These are phyloP conservation scores for Auricularia auricula-judae DNA, from an alignment of 768 basidiomycete genomes.

Conservation along the genomic window DNA sequence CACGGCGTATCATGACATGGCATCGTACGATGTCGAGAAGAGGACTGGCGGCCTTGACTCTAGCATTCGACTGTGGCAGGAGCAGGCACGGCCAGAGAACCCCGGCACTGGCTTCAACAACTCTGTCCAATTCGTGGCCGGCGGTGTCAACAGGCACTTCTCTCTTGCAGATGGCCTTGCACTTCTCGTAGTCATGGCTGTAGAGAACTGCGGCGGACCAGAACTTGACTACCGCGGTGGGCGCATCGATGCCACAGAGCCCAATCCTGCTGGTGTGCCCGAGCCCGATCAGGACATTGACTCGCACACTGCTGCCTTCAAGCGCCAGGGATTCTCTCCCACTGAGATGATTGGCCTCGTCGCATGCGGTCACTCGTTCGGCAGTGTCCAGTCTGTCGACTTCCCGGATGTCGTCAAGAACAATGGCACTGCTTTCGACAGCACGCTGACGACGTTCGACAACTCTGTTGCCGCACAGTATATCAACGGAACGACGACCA, in stretches of 20 bases:
- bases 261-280: slow-evolving; percentile 32
- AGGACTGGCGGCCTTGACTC: slow-evolving; percentile 41
- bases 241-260: slow-evolving; percentile 28
- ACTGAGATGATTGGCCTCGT: slow-evolving; percentile 40
- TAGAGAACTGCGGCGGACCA: slow-evolving; percentile 36
- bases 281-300: slow-evolving; percentile 29
- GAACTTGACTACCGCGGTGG: slow-evolving; percentile 31
- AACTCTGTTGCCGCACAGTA: slow-evolving; percentile 24
- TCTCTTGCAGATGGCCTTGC: slow-evolving; percentile 36
- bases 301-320: slow-evolving; percentile 29
- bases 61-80: slow-evolving; percentile 31
- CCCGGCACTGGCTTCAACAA: slow-evolving; percentile 12
- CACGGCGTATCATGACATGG: slow-evolving; percentile 37
- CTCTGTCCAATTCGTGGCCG: not conserved
- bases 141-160: not conserved
- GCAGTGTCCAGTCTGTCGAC: slow-evolving; percentile 33
- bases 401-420: slow-evolving; percentile 31
- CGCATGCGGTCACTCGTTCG: slow-evolving; percentile 43
- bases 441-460: slow-evolving; percentile 3
- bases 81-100: slow-evolving; percentile 33
- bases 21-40: slow-evolving; percentile 32
- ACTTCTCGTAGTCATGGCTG: slow-evolving; percentile 26
- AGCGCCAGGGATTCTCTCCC: slow-evolving; percentile 30
- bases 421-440: slow-evolving; percentile 5
- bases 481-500: slow-evolving; percentile 26